Percentiles rank a stretch among this genome's conserved stretches.
phyloP scores from a whole-genome alignment of 2,329 filamentous ascomycete genomes.

The Fusarium irregulare region DNA sequence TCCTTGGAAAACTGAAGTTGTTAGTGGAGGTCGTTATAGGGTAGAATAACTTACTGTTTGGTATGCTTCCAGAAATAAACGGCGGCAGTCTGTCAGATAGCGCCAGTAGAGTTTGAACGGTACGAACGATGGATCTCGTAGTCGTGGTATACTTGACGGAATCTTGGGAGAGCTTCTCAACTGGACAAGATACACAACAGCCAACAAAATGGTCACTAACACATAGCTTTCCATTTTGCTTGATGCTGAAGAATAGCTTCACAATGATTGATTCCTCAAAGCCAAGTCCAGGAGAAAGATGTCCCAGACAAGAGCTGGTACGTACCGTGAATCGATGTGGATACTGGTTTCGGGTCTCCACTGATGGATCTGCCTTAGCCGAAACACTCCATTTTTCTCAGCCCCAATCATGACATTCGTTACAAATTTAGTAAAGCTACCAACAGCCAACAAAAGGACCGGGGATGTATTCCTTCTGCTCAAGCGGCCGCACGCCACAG shows the following conservation, averaged over 20 bases:
- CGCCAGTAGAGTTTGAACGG: conserved; percentile 24
- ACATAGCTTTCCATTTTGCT: conserved; percentile 10
- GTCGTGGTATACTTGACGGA: conserved; percentile 10
- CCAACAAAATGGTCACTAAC: background rate
- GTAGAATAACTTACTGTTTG: conserved; percentile 32
- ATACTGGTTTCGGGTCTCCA: background rate
- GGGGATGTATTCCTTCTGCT: background rate
- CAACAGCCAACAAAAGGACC: background rate
- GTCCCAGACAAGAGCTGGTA: background rate
- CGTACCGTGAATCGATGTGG: background rate
- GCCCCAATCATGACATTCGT: background rate
- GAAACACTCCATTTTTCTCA: conserved; percentile 4
- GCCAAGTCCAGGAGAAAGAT: background rate
- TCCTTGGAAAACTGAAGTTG: conserved; percentile 52
- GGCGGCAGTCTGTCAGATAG: conserved; percentile 48
- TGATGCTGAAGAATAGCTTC: background rate
- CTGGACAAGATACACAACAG: background rate
- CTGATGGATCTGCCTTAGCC: conserved; percentile 14
- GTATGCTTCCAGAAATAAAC: conserved; percentile 49
- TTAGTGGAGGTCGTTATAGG: fast-evolving
- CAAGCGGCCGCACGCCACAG: conserved; percentile 8
- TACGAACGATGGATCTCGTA: background rate
- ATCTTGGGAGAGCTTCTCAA: background rate
- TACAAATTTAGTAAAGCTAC: background rate
- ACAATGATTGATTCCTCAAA: background rate